These are phyloP conservation scores for Udeniomyces megalosporus DNA, from an alignment of 768 basidiomycete genomes.

Conservation along the genomic window DNA sequence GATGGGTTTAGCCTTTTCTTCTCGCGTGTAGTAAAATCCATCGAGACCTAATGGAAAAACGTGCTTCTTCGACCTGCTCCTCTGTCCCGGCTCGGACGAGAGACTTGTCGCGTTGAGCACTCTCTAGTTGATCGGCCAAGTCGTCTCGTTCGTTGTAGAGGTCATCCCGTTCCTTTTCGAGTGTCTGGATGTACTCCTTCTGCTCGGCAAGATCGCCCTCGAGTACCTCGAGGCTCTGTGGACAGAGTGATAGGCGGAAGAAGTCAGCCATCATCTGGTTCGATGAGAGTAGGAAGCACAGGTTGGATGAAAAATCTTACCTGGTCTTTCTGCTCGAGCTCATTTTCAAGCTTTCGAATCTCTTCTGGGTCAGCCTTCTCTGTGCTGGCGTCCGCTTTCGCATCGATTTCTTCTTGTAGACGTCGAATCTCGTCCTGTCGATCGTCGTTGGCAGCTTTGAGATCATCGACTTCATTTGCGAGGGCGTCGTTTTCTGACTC, in stretches of 20 bases:
- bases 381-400: not conserved
- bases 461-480: conserved; percentile 33
- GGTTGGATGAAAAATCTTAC: not conserved
- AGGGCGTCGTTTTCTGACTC: conserved; percentile 9
- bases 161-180: conserved; percentile 13
- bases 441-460: conserved; percentile 38
- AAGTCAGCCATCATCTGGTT: not conserved
- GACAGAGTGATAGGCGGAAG: not conserved
- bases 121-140: not conserved
- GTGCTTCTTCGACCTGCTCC: conserved; percentile 17
- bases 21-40: not conserved
- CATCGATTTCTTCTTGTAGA: conserved; percentile 17
- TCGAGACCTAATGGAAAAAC: not conserved
- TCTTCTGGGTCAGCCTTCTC: conserved; percentile 36
- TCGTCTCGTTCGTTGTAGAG: conserved; percentile 9
- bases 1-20: not conserved
- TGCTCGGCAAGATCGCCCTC: conserved; percentile 1
- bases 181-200: not conserved
- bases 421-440: conserved; percentile 35
- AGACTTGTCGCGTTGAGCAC: not conserved
- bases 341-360: conserved; percentile 51
- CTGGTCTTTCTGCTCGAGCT: conserved; percentile 42
- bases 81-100: not conserved
- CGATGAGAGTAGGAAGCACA: not conserved
- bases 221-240: conserved; percentile 1